These are phyloP conservation scores for Coemansia sp. DNA, from an alignment of 192 early-diverging fungal genomes.

Conservation along the genomic window DNA sequence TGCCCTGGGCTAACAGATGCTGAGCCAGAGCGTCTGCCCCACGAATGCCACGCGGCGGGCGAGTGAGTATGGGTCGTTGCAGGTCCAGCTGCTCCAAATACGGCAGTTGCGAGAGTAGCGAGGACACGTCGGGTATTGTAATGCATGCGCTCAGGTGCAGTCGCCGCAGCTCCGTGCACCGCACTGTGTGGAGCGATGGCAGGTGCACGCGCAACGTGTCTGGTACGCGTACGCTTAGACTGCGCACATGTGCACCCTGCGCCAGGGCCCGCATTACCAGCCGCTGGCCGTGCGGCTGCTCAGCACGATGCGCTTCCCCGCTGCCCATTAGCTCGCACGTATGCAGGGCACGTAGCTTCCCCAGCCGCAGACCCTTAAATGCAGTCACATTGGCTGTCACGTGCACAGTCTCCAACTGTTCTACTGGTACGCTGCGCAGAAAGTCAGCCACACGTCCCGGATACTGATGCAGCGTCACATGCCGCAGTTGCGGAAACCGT, in stretches of 20 bases:
- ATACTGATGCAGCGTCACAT: constrained; percentile 26
- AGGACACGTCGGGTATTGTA: constrained; percentile 19
- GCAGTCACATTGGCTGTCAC: constrained; percentile 36
- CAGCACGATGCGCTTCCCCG: constrained; percentile 9
- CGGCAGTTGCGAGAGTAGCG: constrained; percentile 22
- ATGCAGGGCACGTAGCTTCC: constrained; percentile 4
- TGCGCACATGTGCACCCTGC: constrained; percentile 18
- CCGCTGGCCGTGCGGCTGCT: constrained; percentile 26
- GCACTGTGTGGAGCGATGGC: neutral
- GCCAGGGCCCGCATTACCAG: constrained; percentile 22
- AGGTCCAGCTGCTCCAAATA: constrained; percentile 29
- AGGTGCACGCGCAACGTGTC: constrained; percentile 3
- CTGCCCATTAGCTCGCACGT: neutral
- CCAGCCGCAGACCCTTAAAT: constrained; percentile 36
- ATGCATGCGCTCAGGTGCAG: constrained; percentile 24
- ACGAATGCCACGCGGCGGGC: constrained; percentile 24
- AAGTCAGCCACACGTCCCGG: constrained; percentile 38
- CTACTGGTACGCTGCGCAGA: constrained; percentile 23
- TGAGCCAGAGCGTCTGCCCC: constrained; percentile 35
- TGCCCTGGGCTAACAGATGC: constrained; percentile 19
- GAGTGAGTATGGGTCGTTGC: constrained; percentile 15
- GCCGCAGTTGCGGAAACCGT: constrained; percentile 35
- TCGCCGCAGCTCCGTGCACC: constrained; percentile 16
- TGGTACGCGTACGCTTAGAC: constrained; percentile 7
- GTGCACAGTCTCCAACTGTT: constrained; percentile 21